phyloP scores from a whole-genome alignment of 768 basidiomycete species.

The Ephemerocybe angulata region DNA sequence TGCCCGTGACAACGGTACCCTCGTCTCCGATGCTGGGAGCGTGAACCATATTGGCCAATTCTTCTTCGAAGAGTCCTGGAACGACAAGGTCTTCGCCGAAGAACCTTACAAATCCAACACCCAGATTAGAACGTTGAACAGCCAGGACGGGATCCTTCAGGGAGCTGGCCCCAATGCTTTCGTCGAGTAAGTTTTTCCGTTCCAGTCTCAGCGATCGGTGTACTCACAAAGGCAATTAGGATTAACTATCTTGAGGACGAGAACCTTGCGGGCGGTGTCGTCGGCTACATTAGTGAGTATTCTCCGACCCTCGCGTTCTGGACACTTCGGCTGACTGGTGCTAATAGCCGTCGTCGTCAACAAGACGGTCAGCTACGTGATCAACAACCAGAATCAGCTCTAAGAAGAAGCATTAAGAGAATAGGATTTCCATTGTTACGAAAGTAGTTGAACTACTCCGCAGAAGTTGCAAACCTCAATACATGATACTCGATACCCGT shows the following conservation, averaged over 20 bases:
- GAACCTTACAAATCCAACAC: slow-evolving; percentile 26
- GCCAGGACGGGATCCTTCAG: slow-evolving; percentile 26
- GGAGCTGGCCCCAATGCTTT: slow-evolving; percentile 25
- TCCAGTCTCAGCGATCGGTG: too few relatives aligned
- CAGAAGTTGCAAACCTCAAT: too few relatives aligned
- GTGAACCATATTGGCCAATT: slow-evolving; percentile 33
- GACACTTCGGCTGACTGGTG: neutral
- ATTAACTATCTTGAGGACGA: neutral
- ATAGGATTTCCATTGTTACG: too few relatives aligned
- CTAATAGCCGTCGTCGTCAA: slow-evolving; percentile 5
- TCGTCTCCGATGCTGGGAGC: slow-evolving; percentile 24
- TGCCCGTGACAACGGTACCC: slow-evolving; percentile 18
- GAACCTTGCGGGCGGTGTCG: neutral
- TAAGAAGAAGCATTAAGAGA: too few relatives aligned
- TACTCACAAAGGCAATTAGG: too few relatives aligned
- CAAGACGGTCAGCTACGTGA: slow-evolving; percentile 2
- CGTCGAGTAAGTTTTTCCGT: slow-evolving; percentile 23
- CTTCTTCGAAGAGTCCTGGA: slow-evolving; percentile 32
- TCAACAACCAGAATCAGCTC: too few relatives aligned
- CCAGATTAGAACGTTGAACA: slow-evolving; percentile 24
- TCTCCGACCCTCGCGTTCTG: too few relatives aligned
- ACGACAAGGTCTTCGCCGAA: slow-evolving; percentile 22
- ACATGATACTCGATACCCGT: too few relatives aligned
- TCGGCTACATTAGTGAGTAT: slow-evolving; percentile 13
- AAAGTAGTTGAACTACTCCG: too few relatives aligned